phyloP scores from a whole-genome alignment of 2,329 filamentous ascomycete genomes.

The Graphium sp. region DNA sequence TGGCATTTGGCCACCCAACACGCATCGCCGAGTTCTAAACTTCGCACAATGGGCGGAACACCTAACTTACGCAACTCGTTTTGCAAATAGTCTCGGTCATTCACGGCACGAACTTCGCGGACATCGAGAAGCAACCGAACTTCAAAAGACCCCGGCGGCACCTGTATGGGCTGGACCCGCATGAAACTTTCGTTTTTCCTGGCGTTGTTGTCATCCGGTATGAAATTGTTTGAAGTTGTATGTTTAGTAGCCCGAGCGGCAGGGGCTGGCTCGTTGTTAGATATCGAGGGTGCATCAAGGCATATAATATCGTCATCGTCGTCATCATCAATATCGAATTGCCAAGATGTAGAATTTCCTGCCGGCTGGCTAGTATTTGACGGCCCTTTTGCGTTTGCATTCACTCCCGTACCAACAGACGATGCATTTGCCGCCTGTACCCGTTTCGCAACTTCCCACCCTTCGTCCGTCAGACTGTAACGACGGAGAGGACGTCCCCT shows the following conservation, averaged over 20 bases:
- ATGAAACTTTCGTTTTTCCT: no score
- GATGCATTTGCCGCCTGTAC: constrained; percentile 24
- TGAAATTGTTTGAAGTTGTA: no score
- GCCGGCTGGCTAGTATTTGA: no score
- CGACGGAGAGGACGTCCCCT: constrained; percentile 49
- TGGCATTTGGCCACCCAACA: constrained; percentile 65
- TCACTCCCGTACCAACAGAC: no score
- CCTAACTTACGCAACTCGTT: constrained; percentile 52
- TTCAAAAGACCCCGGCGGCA: constrained; percentile 50
- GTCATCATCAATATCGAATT: neutral
- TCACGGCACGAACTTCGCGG: constrained; percentile 57
- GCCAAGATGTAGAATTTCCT: no score
- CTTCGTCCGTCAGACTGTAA: constrained; percentile 60
- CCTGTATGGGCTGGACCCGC: constrained; percentile 43
- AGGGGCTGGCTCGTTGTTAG: neutral
- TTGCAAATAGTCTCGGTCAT: constrained; percentile 62
- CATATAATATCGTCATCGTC: neutral
- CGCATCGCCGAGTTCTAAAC: constrained; percentile 57
- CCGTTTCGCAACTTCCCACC: constrained; percentile 55
- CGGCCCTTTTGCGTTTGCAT: no score
- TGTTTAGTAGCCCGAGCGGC: no score
- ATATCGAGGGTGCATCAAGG: neutral
- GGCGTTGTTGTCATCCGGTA: no score
- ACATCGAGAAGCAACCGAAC: constrained; percentile 59
- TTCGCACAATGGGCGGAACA: constrained; percentile 47